phyloP scores from a whole-genome alignment of 2,329 filamentous ascomycete species.

The Trichoderma breve region DNA sequence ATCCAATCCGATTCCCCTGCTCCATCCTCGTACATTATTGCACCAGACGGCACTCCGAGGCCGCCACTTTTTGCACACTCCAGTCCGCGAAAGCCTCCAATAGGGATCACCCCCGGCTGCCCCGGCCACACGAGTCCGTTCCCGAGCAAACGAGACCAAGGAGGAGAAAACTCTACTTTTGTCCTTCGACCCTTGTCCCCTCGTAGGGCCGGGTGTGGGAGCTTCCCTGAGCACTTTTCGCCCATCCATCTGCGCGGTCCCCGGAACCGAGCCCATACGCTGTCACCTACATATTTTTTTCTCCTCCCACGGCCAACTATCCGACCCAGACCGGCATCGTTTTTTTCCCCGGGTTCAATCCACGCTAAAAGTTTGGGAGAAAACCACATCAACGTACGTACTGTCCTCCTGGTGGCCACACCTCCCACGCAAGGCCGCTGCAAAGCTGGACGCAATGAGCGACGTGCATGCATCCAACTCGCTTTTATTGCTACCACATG shows the following conservation, averaged over 20 bases:
- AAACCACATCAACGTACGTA: neutral
- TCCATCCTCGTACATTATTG: neutral
- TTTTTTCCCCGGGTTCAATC: slow-evolving; percentile 14
- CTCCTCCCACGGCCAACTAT: neutral
- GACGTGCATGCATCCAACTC: slow-evolving; percentile 18
- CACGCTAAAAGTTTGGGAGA: neutral
- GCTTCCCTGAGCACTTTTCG: neutral
- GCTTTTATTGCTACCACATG: neutral
- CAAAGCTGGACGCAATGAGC: slow-evolving; percentile 15
- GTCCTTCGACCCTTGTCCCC: neutral
- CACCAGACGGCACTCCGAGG: neutral
- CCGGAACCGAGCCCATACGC: neutral
- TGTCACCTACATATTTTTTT: neutral
- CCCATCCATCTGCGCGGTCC: neutral
- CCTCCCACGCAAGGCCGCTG: neutral
- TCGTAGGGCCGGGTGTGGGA: neutral
- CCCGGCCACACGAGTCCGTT: neutral
- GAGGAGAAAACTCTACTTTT: neutral
- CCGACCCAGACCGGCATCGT: neutral
- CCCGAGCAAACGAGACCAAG: neutral
- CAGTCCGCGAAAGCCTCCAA: neutral
- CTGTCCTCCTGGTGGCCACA: slow-evolving; percentile 7
- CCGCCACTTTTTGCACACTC: neutral
- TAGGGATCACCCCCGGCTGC: neutral
- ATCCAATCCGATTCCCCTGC: neutral